These are phyloP conservation scores for Epicoccum sorghinum DNA, from an alignment of 2,329 filamentous ascomycete genomes.

Conservation along the genomic window DNA sequence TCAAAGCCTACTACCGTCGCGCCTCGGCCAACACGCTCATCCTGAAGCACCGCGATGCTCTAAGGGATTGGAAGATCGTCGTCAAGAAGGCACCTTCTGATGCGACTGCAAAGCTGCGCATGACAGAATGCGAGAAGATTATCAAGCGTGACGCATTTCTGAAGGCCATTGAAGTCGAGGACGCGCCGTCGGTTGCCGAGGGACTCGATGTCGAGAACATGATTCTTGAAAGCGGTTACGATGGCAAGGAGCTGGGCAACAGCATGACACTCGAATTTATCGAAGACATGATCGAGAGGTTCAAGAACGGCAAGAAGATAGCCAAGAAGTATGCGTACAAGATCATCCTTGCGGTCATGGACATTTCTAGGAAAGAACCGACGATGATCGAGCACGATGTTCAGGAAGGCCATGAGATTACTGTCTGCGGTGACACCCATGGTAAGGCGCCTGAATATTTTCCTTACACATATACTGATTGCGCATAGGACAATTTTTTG, in stretches of 20 bases:
- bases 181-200: conserved; percentile 90
- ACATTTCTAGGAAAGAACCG: conserved; percentile 87
- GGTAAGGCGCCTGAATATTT: conserved; percentile 59
- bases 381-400: conserved; percentile 97
- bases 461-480: conserved; percentile 19
- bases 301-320: conserved; percentile 87
- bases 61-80: conserved; percentile 91
- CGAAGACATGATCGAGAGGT: conserved; percentile 94
- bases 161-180: conserved; percentile 90
- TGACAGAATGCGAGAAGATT: conserved; percentile 92
- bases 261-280: conserved; percentile 97
- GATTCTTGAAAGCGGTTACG: conserved; percentile 80
- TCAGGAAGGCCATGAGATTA: conserved; percentile 76
- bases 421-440: conserved; percentile 96
- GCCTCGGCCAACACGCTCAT: conserved; percentile 92
- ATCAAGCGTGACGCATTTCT: conserved; percentile 92
- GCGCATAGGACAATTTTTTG: conserved; percentile 87
- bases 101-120: conserved; percentile 87
- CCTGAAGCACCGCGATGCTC: conserved; percentile 82
- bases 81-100: conserved; percentile 85
- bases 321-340: conserved; percentile 97
- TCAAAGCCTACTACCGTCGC: conserved; percentile 96
- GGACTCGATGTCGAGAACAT: conserved; percentile 89
- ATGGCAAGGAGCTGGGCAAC: conserved; percentile 77
- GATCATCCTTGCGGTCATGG: conserved; percentile 87